Conservation (phyloP, 768 basidiomycete species). For the Leccinellum luteum region DNA sequence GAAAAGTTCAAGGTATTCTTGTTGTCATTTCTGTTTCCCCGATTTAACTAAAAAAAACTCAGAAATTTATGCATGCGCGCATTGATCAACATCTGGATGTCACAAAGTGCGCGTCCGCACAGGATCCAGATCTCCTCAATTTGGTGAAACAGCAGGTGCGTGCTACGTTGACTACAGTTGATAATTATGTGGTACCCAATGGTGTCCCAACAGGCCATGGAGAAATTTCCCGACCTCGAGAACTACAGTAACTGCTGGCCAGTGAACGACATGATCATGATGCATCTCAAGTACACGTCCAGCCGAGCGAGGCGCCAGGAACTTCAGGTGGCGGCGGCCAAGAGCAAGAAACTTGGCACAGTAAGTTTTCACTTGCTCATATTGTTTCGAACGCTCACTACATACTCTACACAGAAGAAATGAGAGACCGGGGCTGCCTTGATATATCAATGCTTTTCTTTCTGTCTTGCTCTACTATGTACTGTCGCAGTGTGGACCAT, state of each 20-base stretch:
- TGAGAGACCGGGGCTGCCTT: too few species aligned
- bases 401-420: too few species aligned
- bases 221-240: constrained; percentile 1
- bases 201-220: too few species aligned
- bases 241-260: constrained; percentile 8
- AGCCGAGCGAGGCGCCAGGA: neutral
- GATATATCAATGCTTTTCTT: too few species aligned
- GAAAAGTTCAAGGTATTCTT: constrained; percentile 23
- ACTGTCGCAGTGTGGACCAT: too few species aligned
- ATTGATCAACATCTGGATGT: constrained; percentile 5
- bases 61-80: neutral
- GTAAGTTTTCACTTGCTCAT: too few species aligned
- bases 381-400: too few species aligned
- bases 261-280: constrained; percentile 10
- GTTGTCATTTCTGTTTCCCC: neutral
- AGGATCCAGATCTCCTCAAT: neutral
- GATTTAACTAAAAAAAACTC: neutral
- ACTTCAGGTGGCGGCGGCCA: too few species aligned
- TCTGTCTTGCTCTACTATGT: too few species aligned
- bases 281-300: constrained; percentile 6
- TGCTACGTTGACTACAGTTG: too few species aligned
- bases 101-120: constrained; percentile 3
- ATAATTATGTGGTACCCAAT: too few species aligned
- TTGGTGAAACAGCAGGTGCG: neutral
- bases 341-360: too few species aligned